Conservation (phyloP, 768 basidiomycete genomes). For the Cystofilobasidium macerans region DNA sequence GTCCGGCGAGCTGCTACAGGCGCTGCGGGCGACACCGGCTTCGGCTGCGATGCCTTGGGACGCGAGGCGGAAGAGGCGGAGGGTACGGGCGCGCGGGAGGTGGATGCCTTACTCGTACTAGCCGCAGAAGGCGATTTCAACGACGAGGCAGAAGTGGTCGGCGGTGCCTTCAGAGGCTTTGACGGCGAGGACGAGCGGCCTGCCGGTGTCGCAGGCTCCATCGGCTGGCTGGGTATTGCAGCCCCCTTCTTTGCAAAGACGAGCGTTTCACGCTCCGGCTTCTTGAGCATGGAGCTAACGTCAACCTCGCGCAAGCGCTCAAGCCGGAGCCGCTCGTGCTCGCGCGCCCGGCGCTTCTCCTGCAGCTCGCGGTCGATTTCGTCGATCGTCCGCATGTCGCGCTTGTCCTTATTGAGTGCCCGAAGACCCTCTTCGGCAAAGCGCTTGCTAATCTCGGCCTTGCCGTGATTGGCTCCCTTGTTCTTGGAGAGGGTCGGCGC, state of each 20-base stretch:
- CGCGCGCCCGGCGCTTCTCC: conserved; percentile 15
- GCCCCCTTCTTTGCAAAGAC: neutral
- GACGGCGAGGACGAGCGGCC: neutral
- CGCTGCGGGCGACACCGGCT: too few species aligned
- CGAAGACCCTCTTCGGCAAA: neutral
- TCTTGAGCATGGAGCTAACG: neutral
- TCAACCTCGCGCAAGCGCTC: neutral
- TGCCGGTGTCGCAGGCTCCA: neutral
- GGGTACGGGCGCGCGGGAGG: too few species aligned
- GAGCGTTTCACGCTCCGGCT: neutral
- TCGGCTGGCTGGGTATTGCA: too few species aligned
- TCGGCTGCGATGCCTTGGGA: neutral
- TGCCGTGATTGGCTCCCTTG: neutral
- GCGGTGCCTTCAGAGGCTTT: neutral
- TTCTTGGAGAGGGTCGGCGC: neutral
- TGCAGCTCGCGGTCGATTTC: conserved; percentile 31
- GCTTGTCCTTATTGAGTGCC: conserved; percentile 28
- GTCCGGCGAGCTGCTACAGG: neutral
- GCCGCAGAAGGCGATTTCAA: too few species aligned
- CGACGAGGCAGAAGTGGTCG: too few species aligned
- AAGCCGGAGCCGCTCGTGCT: neutral
- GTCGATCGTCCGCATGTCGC: conserved; percentile 31
- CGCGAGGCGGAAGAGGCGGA: neutral
- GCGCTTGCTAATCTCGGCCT: conserved; percentile 3
- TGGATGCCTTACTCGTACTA: too few species aligned